These are phyloP conservation scores for Prillingera fragicola DNA, from an alignment of 1,284 basidiomycete genomes.

Conservation along the genomic window DNA sequence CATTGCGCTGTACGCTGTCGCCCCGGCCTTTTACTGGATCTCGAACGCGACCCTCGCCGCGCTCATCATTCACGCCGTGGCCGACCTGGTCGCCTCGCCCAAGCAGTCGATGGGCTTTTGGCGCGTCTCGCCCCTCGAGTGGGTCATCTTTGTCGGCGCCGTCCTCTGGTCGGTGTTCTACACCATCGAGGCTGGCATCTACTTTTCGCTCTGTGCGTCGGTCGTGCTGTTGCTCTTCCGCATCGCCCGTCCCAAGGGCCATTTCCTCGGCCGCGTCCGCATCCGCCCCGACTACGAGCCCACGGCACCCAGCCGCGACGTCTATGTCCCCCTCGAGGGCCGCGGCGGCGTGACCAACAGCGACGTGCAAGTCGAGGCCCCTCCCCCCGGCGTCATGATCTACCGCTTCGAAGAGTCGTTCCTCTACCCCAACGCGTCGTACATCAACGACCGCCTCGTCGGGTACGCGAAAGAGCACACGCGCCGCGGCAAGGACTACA, in stretches of 20 bases:
- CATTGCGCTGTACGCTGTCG: slow-evolving; percentile 88
- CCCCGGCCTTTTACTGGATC: slow-evolving; percentile 69
- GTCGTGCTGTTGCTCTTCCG: slow-evolving; percentile 79
- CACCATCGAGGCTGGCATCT: slow-evolving; percentile 90
- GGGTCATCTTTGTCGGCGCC: slow-evolving; percentile 75
- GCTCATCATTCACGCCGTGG: slow-evolving; percentile 93
- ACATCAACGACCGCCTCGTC: slow-evolving; percentile 70
- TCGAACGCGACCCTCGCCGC: slow-evolving; percentile 67
- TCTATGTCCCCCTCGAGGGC: slow-evolving; percentile 69
- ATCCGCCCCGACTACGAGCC: slow-evolving; percentile 50
- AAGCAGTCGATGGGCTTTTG: slow-evolving; percentile 85
- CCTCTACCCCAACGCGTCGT: slow-evolving; percentile 85
- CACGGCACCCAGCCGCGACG: slow-evolving; percentile 50
- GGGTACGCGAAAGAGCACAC: slow-evolving; percentile 74
- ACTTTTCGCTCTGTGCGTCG: slow-evolving; percentile 78
- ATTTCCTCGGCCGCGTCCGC: slow-evolving; percentile 78
- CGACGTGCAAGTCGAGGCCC: slow-evolving; percentile 67
- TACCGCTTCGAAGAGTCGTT: slow-evolving; percentile 93
- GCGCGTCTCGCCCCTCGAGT: slow-evolving; percentile 89
- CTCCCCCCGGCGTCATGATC: slow-evolving; percentile 79
- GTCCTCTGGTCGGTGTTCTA: slow-evolving; percentile 85
- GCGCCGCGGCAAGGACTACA: slow-evolving; percentile 69
- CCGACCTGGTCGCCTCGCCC: slow-evolving; percentile 83
- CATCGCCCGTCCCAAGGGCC: slow-evolving; percentile 82
- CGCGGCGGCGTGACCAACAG: slow-evolving; percentile 60